A percentile compares a stretch with the other conserved stretches of the same genome.
These are phyloP conservation scores for Amanita polypyramis DNA, from an alignment of 768 basidiomycete genomes.

Conservation along the genomic window DNA sequence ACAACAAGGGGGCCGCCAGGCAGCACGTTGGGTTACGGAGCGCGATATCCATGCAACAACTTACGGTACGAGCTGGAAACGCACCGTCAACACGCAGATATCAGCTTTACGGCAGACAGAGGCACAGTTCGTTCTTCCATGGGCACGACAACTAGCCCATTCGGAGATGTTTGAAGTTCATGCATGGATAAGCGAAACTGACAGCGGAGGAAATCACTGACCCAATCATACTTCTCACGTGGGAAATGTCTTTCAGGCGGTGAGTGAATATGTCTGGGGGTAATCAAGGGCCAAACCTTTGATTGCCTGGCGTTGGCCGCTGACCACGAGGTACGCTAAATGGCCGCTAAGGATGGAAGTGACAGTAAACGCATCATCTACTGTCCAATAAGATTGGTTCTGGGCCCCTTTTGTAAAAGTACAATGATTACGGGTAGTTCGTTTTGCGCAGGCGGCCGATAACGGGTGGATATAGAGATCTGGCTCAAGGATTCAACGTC, in stretches of 20 bases:
- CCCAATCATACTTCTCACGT: not conserved
- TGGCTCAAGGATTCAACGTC: not conserved
- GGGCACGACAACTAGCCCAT: no score
- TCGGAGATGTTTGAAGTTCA: not conserved
- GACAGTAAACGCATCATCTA: not conserved
- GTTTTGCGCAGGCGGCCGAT: not conserved
- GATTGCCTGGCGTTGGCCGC: conserved; percentile 4
- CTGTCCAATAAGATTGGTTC: not conserved
- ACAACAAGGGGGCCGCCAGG: not conserved
- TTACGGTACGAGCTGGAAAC: not conserved
- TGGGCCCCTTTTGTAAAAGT: not conserved
- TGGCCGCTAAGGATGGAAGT: not conserved
- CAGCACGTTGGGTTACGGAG: not conserved
- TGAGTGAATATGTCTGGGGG: not conserved
- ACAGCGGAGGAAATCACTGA: not conserved
- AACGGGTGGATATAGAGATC: not conserved
- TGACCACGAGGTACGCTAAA: conserved; percentile 3
- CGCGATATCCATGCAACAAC: not conserved
- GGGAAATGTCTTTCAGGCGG: not conserved
- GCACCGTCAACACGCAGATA: not conserved
- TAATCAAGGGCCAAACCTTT: conserved; percentile 1
- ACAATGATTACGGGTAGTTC: not conserved
- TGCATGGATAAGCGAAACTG: not conserved
- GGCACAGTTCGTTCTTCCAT: not conserved
- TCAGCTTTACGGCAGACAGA: not conserved